Conservation (phyloP, 1,139 yeast genomes). For the Hyphopichia wangnamkhiaoensis region DNA sequence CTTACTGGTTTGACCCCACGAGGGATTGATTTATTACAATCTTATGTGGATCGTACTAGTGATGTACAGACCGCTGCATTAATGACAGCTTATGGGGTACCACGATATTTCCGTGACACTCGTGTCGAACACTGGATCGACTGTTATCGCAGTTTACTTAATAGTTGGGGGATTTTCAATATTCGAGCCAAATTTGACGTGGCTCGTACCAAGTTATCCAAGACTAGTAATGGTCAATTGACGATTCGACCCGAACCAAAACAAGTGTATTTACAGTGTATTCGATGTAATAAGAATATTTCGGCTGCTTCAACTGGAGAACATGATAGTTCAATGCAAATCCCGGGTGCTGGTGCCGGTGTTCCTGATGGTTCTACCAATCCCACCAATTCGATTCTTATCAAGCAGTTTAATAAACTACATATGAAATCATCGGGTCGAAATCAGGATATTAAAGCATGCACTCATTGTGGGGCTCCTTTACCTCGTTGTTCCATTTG, state of each 20-base stretch:
- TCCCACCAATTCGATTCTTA: constrained; percentile 27
- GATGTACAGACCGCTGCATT: constrained; percentile 94
- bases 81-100: constrained; percentile 77
- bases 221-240: constrained; percentile 47
- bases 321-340: constrained; percentile 6
- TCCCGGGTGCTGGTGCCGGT: constrained; percentile 6
- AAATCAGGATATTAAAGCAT: constrained; percentile 39
- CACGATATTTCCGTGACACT: constrained; percentile 72
- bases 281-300: constrained; percentile 74
- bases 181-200: constrained; percentile 86
- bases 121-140: constrained; percentile 78
- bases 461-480: constrained; percentile 89
- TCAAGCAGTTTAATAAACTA: constrained; percentile 42
- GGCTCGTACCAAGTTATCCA: constrained; percentile 65
- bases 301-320: constrained; percentile 8
- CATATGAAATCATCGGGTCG: constrained; percentile 16
- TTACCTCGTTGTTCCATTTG: constrained; percentile 92
- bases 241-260: constrained; percentile 55
- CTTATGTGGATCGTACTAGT: constrained; percentile 84
- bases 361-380: neutral
- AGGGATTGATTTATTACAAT: constrained; percentile 79
- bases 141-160: constrained; percentile 70
- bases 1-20: constrained; percentile 86
- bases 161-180: constrained; percentile 82
- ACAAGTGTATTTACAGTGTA: constrained; percentile 80